Base-by-base conservation (phyloP, 805 yeast genomes). In the Pichia nakasei region DNA sequence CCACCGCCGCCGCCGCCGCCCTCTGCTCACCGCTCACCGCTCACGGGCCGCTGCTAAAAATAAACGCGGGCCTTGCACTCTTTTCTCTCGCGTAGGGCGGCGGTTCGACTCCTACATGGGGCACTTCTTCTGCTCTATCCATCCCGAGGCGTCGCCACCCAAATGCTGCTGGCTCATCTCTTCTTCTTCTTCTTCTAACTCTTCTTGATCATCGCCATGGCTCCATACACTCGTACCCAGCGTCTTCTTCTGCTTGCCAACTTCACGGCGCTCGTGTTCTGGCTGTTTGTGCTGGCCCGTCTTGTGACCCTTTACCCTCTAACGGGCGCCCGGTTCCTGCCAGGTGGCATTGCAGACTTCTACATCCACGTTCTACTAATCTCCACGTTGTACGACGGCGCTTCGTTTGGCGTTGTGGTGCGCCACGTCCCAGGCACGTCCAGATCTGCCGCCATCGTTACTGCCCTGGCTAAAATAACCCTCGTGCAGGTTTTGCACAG, bases 281-380 rank as follows among this genome's bases (percentile, higher is more conserved):
- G 80, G 80, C 52, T 66, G 8, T 66, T 75, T 47, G 72, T 76
- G 47, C 64, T 60, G 42, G 52, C 67, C 3, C 59, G 91, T 38
- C 68, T 80, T 48, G 43, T 69, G 13, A 60, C 80, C 1, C 61
- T 82, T 26, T 61, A 76, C 37, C 85, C 85, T 1, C 60, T 82
- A 22, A 85, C 79, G n/a, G 84, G 86, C 0, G 60, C 77, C 27
- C 67, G 66, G 49, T 82, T 79, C 50, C 58, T 82, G 19, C 83
- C 87, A 1, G 86, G 82, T 7, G 88, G 86, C 0, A 76, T 82
- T 12, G 84, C 85, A 37, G 83, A 76, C 50, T 82, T 79, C 60
- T 73, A 78, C 41, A 29, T 60, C 5, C 15, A 45, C 7, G 50
- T 56, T 5, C 52, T 54, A 26, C 27, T 44, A 3, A 22, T 33